Base-by-base conservation (phyloP, 2,329 filamentous ascomycete genomes). In the Fusarium transvaalense region DNA sequence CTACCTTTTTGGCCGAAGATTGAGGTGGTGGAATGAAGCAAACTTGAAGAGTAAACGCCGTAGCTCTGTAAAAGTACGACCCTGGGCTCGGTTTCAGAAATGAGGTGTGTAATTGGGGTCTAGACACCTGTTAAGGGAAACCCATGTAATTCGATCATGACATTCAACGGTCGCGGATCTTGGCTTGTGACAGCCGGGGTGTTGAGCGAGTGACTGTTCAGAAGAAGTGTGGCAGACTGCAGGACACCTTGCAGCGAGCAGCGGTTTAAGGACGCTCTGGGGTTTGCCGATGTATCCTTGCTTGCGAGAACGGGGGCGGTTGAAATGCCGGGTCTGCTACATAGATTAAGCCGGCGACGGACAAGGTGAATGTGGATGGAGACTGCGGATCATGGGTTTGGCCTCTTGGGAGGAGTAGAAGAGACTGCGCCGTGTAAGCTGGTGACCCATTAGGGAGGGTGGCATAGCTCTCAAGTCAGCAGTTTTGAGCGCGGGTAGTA, bases 391-490 rank as follows among this genome's bases (percentile, higher is more conserved):
- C 21, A 42, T 19, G 27, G 23, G 27, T 43, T 57, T 58, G 32
- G 15, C 47, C 43, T 58, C 32, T 58, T 54, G 21, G 41, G 47
- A 48, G 53, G 27, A 51, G 58, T 32, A 32, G 9, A 58, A 10
- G 21, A 25, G 14, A 42, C 39, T 62, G 61, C 48, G 62, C 55
- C 60, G 47, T 61, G 56, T 57, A 61, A 59, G 41, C 42, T 61
- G 45, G 55, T 56, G 41, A 31, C 35, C 32, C 25, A 42, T 48
- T 41, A 52, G 55, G 45, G 47, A 66, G 63, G 67, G 66, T 73
- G 66, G 68, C 71, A 73, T 71, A 52, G 65, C 43, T 27, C 68
- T 53, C 59, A 61, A 74, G 68, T 72, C 72, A 74, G 66, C 69
- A 71, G 72, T 61, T 74, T 69, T 51, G 61, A 60, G 25, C 46